phyloP scores from a whole-genome alignment of 768 basidiomycete species.

The Chalciporus sphaerocephalus region DNA sequence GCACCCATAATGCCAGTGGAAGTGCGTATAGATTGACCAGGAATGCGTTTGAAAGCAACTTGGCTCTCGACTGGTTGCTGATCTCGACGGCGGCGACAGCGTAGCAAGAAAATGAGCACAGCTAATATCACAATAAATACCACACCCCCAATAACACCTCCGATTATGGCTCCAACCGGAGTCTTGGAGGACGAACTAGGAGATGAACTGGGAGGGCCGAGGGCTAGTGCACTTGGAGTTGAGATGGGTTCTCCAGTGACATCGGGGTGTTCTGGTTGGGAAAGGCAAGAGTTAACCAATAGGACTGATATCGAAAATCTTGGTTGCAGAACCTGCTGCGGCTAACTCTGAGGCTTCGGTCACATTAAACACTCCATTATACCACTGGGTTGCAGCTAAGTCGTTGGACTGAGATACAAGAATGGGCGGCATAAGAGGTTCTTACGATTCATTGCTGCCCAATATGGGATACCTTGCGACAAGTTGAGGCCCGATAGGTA shows the following conservation, averaged over 20 bases:
- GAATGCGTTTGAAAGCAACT: neutral
- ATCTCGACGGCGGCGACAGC: conserved; percentile 12
- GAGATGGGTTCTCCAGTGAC: conserved; percentile 16
- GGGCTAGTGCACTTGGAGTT: conserved; percentile 3
- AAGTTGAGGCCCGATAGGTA: conserved; percentile 16
- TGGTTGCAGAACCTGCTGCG: conserved; percentile 6
- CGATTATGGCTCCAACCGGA: conserved; percentile 16
- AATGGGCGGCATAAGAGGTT: neutral
- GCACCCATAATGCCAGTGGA: neutral
- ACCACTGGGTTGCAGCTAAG: conserved; percentile 20
- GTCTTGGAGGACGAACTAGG: conserved; percentile 5
- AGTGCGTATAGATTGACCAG: neutral
- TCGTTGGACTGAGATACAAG: conserved; percentile 1
- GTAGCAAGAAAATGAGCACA: conserved; percentile 8
- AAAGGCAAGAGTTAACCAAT: neutral
- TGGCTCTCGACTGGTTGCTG: neutral
- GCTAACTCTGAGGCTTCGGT: conserved; percentile 8
- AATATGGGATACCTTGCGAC: conserved; percentile 21
- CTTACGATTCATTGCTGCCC: conserved; percentile 23
- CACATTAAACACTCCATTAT: conserved; percentile 11
- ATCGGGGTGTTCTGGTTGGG: conserved; percentile 7
- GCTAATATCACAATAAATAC: conserved; percentile 12
- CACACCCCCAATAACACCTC: conserved; percentile 20
- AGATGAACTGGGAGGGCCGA: neutral
- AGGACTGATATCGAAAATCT: neutral